Percentiles rank a stretch among this genome's conserved stretches.
Evolutionary conservation across 352 stramenopile genomes (phyloP).

Genomic region (Hyaloperonospora arabidopsidis): DNA sequence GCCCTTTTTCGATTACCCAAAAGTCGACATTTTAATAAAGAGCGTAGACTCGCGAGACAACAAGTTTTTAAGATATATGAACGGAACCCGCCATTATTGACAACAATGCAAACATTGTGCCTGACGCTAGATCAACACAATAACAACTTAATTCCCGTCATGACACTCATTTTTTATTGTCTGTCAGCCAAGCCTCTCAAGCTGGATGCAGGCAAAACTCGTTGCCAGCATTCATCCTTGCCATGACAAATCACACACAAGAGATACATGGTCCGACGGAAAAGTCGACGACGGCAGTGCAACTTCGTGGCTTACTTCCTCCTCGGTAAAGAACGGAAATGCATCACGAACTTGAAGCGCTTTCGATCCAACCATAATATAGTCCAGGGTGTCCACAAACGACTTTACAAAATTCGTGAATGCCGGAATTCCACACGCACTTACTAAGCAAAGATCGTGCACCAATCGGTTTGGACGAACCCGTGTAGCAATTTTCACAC

Average conservation of each 20-base stretch:
- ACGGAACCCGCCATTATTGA: no score
- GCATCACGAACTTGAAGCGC: constrained; percentile 33
- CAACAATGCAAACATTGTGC: no score
- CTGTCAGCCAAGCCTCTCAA: no score
- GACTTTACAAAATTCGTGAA: constrained; percentile 66
- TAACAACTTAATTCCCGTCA: no score
- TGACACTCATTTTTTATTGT: no score
- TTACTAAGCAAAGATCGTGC: constrained; percentile 41
- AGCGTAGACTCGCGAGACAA: no score
- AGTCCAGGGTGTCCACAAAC: constrained; percentile 67
- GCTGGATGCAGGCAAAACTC: no score
- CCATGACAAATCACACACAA: constrained; percentile 64
- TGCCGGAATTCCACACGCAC: constrained; percentile 49
- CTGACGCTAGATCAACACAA: no score
- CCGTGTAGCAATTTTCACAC: neutral
- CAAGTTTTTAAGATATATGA: no score
- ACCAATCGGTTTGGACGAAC: constrained; percentile 24
- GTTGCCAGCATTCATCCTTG: constrained; percentile 3
- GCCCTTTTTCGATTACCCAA: no score
- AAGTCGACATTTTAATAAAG: no score
- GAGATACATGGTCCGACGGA: constrained; percentile 70
- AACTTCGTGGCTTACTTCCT: constrained; percentile 51
- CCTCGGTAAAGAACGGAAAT: constrained; percentile 56
- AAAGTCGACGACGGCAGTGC: constrained; percentile 66
- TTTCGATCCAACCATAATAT: constrained; percentile 45